Base-by-base conservation (phyloP, 176 grass and related monocot genomes). In the Cenchrus americanus region DNA sequence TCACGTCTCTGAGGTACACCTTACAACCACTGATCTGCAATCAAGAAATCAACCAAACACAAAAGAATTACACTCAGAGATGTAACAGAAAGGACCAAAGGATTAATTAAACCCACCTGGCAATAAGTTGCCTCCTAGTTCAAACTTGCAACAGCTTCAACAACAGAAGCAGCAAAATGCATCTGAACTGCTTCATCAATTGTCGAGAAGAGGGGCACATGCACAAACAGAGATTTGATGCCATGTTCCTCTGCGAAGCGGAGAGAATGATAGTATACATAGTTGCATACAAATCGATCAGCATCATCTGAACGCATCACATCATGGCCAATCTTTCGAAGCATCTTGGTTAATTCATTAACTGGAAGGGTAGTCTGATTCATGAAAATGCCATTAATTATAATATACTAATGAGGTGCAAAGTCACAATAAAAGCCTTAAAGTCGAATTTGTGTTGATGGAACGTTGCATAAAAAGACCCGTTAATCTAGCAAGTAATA, bases 241-340 rank as follows among this genome's bases (percentile, higher is more conserved):
- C 89, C 80, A 4, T 92, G 83, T 66, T 95, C 85, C 84, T 95
- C 96, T 6, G 87, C 84, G 12, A 98, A 98, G 87, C 89, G 87
- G 70, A 98, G 92, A 4, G 96, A 98, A 53, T 92, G 93, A 76
- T 98, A 98, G 73, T 98, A 98, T 69, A 95, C 89, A 60, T 92
- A 98, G 80, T 95, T 98, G 85, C 96, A 98, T 55, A 98, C 93
- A 61, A 95, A 98, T 53, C 91, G 76, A 44, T 87, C 96, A n/a
- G 96, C 93, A 8, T 98, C 93, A 63, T 95, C 87, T 60, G 96
- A 98, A 48, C 82, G 83, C 79, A 88, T 68, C 55, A 93, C 96
- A 53, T 98, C 96, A 46, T 98, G 92, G 64, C 93, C 96, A 54
- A 88, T 95, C 80, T 93, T 95, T 18, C 78, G 70, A 27, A 98